Evolutionary conservation across 1,284 basidiomycete genomes (phyloP).

Genomic region (Somion occarium): DNA sequence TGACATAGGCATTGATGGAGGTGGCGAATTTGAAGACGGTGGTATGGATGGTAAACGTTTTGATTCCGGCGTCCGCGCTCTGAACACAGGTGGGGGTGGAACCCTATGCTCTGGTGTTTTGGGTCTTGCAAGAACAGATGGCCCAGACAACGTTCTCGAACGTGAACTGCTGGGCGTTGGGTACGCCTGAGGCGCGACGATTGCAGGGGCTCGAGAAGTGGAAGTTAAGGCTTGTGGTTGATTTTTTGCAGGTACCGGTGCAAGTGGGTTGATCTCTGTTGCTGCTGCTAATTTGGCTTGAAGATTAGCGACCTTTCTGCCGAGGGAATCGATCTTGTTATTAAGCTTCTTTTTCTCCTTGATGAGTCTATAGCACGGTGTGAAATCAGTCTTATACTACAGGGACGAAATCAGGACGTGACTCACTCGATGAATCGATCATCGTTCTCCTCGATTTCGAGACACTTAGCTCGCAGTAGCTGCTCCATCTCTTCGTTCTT

Average conservation of each 20-base stretch:
- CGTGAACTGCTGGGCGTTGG: slow-evolving; percentile 26
- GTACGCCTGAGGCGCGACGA: slow-evolving; percentile 11
- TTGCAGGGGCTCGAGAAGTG: slow-evolving; percentile 1
- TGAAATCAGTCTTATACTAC: too few species aligned
- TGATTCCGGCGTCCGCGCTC: slow-evolving; percentile 41
- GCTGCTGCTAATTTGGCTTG: slow-evolving; percentile 59
- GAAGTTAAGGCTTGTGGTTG: slow-evolving; percentile 10
- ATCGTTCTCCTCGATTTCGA: slow-evolving; percentile 80
- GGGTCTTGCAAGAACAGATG: slow-evolving; percentile 38
- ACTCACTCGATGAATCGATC: slow-evolving; percentile 74
- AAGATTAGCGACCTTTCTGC: slow-evolving; percentile 63
- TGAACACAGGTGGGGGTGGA: slow-evolving; percentile 43
- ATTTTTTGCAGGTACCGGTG: slow-evolving; percentile 17
- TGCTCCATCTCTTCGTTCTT: slow-evolving; percentile 71
- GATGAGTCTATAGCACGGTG: slow-evolving; percentile 43
- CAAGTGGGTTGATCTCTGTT: slow-evolving; percentile 30
- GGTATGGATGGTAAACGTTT: slow-evolving; percentile 14
- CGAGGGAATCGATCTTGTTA: slow-evolving; percentile 62
- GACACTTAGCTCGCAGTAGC: slow-evolving; percentile 57
- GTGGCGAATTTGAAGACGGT: slow-evolving; percentile 1
- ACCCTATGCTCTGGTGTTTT: slow-evolving; percentile 49
- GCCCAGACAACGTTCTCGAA: slow-evolving; percentile 36
- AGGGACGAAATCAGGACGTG: not conserved
- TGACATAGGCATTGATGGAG: slow-evolving; percentile 8
- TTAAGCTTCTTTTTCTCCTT: slow-evolving; percentile 75